These are phyloP conservation scores for Xylariales sp. DNA, from an alignment of 2,329 filamentous ascomycete species.

Conservation along the genomic window DNA sequence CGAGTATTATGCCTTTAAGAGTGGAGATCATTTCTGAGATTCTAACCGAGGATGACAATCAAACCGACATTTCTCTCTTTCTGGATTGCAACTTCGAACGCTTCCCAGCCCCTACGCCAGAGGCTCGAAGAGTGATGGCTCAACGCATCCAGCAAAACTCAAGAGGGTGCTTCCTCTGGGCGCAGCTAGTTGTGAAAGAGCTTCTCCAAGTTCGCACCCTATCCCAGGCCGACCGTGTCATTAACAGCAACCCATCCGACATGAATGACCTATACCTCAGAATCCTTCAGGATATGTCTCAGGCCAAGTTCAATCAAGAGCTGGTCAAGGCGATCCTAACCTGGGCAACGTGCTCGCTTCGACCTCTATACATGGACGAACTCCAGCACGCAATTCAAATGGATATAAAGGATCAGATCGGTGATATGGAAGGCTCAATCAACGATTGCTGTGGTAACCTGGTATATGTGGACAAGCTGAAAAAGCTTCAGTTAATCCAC, in stretches of 20 bases:
- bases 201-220: constrained; percentile 16
- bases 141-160: constrained; percentile 20
- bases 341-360: constrained; percentile 9
- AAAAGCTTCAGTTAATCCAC: constrained; percentile 4
- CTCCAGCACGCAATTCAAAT: constrained; percentile 6
- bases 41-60: no score
- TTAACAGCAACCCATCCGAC: constrained; percentile 17
- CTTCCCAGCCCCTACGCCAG: no score
- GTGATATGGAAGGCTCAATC: not conserved
- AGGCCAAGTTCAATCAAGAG: constrained; percentile 11
- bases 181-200: constrained; percentile 15
- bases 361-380: not conserved
- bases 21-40: no score
- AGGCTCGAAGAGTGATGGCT: no score
- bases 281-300: constrained; percentile 14
- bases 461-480: constrained; percentile 3
- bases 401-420: constrained; percentile 7
- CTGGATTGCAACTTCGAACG: no score
- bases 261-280: constrained; percentile 20
- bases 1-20: no score
- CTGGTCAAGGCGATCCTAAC: constrained; percentile 10
- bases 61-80: no score
- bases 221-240: constrained; percentile 16
- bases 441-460: constrained; percentile 6
- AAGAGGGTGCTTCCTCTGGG: constrained; percentile 22